These are phyloP conservation scores for Buddleja alternifolia DNA, from an alignment of 257 asterid species.

Conservation along the genomic window DNA sequence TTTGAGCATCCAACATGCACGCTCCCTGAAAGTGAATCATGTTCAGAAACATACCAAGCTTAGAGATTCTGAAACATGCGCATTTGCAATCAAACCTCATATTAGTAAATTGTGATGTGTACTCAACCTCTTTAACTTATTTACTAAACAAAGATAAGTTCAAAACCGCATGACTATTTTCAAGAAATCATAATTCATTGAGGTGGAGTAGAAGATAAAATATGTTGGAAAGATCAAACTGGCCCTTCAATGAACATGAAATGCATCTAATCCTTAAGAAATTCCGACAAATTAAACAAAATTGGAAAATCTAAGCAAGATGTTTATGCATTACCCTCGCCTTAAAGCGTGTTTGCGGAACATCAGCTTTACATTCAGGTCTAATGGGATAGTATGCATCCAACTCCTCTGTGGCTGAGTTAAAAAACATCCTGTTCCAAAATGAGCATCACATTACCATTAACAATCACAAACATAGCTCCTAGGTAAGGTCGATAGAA, in stretches of 20 bases:
- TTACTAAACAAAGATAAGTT: background rate
- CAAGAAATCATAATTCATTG: constrained; percentile 1
- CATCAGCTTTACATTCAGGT: constrained; percentile 84
- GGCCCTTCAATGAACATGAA: background rate
- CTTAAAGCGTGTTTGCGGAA: constrained; percentile 82
- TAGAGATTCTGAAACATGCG: background rate
- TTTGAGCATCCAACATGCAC: background rate
- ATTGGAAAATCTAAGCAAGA: background rate
- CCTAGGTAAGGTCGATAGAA: background rate
- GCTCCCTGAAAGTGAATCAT: background rate
- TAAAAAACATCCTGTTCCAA: constrained; percentile 53
- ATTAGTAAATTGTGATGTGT: background rate
- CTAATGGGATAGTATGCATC: constrained; percentile 78
- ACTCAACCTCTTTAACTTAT: constrained; percentile 11
- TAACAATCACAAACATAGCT: constrained; percentile 16
- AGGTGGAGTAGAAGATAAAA: background rate
- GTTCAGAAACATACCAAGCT: background rate
- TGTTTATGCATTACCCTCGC: constrained; percentile 64
- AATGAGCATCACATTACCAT: constrained; percentile 18
- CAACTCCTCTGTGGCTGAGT: constrained; percentile 64
- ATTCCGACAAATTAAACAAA: constrained; percentile 19
- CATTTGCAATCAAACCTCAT: background rate
- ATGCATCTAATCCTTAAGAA: background rate
- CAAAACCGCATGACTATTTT: background rate
- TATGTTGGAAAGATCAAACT: constrained; percentile 8